These are phyloP conservation scores for Pharnaceum exiguum DNA, from an alignment of 148 eudicot species.

Conservation along the genomic window DNA sequence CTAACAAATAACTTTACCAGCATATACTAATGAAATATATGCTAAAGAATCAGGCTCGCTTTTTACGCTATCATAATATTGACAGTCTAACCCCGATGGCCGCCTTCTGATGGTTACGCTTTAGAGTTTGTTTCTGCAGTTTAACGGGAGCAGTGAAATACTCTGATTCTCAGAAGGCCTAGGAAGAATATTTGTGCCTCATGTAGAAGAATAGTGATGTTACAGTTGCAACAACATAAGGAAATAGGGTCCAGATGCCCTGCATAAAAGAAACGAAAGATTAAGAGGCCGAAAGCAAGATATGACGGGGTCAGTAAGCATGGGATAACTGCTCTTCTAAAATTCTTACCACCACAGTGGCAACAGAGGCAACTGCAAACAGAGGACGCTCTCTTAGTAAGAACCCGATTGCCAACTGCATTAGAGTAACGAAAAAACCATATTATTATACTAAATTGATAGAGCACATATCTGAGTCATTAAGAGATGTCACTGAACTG, in stretches of 20 bases:
- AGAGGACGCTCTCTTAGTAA: conserved; percentile 77
- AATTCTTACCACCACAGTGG: conserved; percentile 63
- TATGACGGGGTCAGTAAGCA: neutral
- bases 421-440: conserved; percentile 1
- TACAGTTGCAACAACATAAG: conserved; percentile 60
- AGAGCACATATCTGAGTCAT: too few species aligned
- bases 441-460: too few species aligned
- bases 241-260: conserved; percentile 80
- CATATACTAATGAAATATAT: too few species aligned
- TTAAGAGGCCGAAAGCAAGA: neutral
- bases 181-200: conserved; percentile 38
- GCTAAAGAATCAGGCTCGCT: too few species aligned
- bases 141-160: too few species aligned
- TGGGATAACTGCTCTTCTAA: neutral
- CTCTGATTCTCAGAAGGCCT: neutral
- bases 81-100: too few species aligned
- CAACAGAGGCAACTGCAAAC: conserved; percentile 88
- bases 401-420: conserved; percentile 74
- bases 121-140: too few species aligned
- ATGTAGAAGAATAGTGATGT: conserved; percentile 66
- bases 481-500: too few species aligned
- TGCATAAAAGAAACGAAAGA: conserved; percentile 19
- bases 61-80: too few species aligned
- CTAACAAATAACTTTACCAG: too few species aligned
- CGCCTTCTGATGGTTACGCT: too few species aligned